Evolutionary conservation across 1,284 basidiomycete species (phyloP), one percentile per base, ranked within the genome.

Genomic region (Boletus smithii): DNA sequence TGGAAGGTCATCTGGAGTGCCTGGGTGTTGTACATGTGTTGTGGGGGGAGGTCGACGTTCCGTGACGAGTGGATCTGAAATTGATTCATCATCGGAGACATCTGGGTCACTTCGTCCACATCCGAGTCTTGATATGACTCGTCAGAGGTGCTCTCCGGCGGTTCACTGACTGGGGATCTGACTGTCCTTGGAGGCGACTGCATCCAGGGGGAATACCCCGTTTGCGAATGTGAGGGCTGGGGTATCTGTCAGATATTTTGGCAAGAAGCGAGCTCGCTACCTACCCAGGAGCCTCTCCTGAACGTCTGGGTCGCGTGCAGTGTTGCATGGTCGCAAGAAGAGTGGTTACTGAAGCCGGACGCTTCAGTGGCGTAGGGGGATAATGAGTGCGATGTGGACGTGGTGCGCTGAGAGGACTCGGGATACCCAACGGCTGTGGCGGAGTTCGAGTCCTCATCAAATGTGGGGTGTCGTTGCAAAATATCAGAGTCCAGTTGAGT

Each of bases 71-170:
- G 64, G 20, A 67, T 34, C 43, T 67, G 63, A 11, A 68, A 68
- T 43, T 61, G 51, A 36, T 53, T 64, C 54, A 65, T 53, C 66
- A 69, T 65, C 38, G 63, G 67, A 1, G 51, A 67, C 62, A 69
- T 69, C 27, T 43, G 44, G 33, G 37, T 54, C 34, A 10, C 38
- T 23, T 67, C 67, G 20, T 67, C 67, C 27, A 31, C 43, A 34
- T 64, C 67, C 1, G 67, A 66, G 36, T 64, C 67, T 32, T 58
- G 65, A 36, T 49, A 53, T 3, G 66, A 67, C 38, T 65, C 66
- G 18, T 68, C 67, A 8, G 61, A 62, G 36, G 48, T 68, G 50
- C 59, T 61, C 40, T 68, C 66, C 2, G 66, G 51, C 3, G 63
- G 63, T 23, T 64, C 52, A 37, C 67, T 68, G 11, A 51, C 63